phyloP scores from a whole-genome alignment of 768 basidiomycete genomes.

The Suillus fuscotomentosus region DNA sequence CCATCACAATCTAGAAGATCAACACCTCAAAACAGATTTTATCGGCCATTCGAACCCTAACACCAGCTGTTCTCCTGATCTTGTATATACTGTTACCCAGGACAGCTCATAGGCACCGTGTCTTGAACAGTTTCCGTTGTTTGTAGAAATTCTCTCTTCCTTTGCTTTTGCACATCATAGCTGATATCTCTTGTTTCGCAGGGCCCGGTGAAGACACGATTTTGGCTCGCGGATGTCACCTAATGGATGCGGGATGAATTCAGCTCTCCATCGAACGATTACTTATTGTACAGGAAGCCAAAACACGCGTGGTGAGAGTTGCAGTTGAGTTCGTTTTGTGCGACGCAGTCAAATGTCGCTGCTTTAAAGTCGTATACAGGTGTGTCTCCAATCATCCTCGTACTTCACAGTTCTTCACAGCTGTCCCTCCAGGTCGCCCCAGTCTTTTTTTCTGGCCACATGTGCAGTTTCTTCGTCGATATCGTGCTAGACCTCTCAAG shows the following conservation, averaged over 20 bases:
- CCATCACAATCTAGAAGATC: no score
- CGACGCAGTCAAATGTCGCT: background rate
- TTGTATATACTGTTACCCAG: no score
- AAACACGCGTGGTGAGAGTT: background rate
- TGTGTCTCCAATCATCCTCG: background rate
- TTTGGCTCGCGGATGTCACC: background rate
- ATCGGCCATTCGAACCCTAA: no score
- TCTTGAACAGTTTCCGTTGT: no score
- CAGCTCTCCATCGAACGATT: no score
- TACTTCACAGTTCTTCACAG: background rate
- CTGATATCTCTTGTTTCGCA: background rate
- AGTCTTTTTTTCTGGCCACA: background rate
- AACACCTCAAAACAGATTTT: no score
- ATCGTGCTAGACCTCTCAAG: background rate
- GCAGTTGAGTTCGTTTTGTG: background rate
- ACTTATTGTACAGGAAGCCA: background rate
- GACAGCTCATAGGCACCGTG: no score
- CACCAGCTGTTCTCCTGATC: no score
- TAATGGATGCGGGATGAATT: background rate
- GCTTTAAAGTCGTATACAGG: background rate
- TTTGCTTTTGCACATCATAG: background rate
- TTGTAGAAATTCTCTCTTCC: no score
- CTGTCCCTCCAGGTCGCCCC: background rate
- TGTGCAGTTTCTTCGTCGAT: background rate
- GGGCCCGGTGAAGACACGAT: background rate